Evolutionary conservation across 2,329 filamentous ascomycete species (phyloP).

Genomic region (Pseudogymnoascus sp.): DNA sequence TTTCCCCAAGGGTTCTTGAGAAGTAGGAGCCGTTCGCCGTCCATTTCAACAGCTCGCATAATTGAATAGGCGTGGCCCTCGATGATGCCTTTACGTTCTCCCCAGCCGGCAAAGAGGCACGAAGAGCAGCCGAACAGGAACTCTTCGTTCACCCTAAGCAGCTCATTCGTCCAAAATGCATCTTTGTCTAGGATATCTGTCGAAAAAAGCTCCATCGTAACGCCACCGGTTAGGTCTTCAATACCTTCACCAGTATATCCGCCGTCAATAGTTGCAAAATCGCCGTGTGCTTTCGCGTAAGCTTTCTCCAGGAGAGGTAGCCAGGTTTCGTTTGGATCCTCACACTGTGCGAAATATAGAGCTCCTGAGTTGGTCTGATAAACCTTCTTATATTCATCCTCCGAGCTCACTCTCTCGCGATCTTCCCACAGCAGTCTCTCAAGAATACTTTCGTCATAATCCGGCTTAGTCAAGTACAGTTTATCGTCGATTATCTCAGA

Average conservation of each 20-base stretch:
- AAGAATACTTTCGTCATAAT: slow-evolving; percentile 71
- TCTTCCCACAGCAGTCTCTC: slow-evolving; percentile 68
- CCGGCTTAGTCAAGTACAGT: slow-evolving; percentile 72
- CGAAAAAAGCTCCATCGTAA: slow-evolving; percentile 60
- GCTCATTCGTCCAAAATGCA: slow-evolving; percentile 66
- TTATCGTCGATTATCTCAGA: slow-evolving; percentile 90
- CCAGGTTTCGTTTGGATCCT: slow-evolving; percentile 74
- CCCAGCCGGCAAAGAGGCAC: slow-evolving; percentile 55
- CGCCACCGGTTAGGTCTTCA: slow-evolving; percentile 58
- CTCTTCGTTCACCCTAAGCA: slow-evolving; percentile 70
- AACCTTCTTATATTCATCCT: slow-evolving; percentile 58
- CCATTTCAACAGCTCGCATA: slow-evolving; percentile 48
- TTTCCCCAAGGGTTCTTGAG: slow-evolving; percentile 50
- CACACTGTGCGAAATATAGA: slow-evolving; percentile 70
- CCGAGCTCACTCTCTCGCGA: slow-evolving; percentile 64
- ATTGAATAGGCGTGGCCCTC: slow-evolving; percentile 54
- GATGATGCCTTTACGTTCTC: slow-evolving; percentile 49
- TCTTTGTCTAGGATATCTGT: slow-evolving; percentile 71
- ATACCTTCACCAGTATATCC: slow-evolving; percentile 55
- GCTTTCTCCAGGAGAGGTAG: slow-evolving; percentile 73
- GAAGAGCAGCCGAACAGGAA: slow-evolving; percentile 68
- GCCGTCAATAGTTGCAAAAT: slow-evolving; percentile 67
- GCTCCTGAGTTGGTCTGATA: slow-evolving; percentile 71
- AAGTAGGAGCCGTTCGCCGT: slow-evolving; percentile 40
- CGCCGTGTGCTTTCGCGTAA: slow-evolving; percentile 73